Conservation (phyloP, 768 basidiomycete species). For the Pleurotus tuoliensis region DNA sequence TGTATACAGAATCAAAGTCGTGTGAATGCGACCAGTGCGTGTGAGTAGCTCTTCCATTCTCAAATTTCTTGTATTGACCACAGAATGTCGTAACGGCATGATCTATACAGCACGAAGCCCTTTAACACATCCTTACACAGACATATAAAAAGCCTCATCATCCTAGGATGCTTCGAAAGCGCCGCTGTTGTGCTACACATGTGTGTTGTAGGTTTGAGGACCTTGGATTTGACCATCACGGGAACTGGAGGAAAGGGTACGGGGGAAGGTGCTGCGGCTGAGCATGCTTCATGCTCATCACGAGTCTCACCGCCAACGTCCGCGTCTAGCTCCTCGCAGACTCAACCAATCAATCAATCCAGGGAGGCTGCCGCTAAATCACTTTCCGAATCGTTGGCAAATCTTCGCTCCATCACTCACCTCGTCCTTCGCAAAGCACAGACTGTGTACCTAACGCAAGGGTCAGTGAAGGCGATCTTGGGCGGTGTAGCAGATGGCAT, state of each 20-base stretch:
- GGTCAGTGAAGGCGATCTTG: slow-evolving; percentile 41
- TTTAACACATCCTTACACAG: too few relatives aligned
- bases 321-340: too few relatives aligned
- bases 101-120: too few relatives aligned
- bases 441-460: slow-evolving; percentile 52
- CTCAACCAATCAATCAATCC: too few relatives aligned
- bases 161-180: neutral
- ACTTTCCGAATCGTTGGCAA: neutral
- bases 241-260: neutral
- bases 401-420: slow-evolving; percentile 33
- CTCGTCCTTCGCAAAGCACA: slow-evolving; percentile 50
- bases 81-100: too few relatives aligned
- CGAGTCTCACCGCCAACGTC: too few relatives aligned
- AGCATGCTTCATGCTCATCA: too few relatives aligned
- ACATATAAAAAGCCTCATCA: too few relatives aligned
- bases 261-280: too few relatives aligned
- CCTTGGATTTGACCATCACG: slow-evolving; percentile 31
- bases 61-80: too few relatives aligned
- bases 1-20: neutral
- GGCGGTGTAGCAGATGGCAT: slow-evolving; percentile 43
- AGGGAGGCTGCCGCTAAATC: too few relatives aligned
- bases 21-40: neutral
- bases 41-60: too few relatives aligned
- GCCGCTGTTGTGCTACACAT: slow-evolving; percentile 25
- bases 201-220: slow-evolving; percentile 27